These are phyloP conservation scores for Xanthoconium purpureum DNA, from an alignment of 768 basidiomycete genomes.

Conservation along the genomic window DNA sequence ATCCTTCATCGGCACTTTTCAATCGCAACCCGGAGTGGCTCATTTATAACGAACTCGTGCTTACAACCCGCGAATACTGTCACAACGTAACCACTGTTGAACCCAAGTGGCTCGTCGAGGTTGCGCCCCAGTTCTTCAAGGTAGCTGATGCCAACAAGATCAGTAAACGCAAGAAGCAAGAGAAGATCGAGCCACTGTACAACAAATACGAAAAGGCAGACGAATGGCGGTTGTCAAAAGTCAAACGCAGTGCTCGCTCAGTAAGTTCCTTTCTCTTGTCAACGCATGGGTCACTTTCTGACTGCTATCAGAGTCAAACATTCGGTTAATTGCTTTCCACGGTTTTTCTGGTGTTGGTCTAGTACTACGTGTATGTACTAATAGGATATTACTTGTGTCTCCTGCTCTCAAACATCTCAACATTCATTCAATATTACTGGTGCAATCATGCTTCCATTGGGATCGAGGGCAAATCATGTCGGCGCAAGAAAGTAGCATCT, in stretches of 20 bases:
- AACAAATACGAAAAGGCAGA: slow-evolving; percentile 96
- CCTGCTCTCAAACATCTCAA: neutral
- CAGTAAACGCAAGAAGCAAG: slow-evolving; percentile 91
- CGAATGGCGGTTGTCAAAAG: slow-evolving; percentile 91
- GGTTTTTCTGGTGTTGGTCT: neutral
- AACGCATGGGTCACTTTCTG: slow-evolving; percentile 5
- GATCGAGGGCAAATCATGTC: too few species aligned
- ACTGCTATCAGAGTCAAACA: slow-evolving; percentile 69
- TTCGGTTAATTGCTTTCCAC: slow-evolving; percentile 56
- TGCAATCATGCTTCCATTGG: neutral
- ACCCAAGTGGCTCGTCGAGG: slow-evolving; percentile 97
- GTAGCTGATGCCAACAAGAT: slow-evolving; percentile 98
- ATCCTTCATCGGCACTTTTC: slow-evolving; percentile 95
- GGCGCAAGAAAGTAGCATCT: neutral
- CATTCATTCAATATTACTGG: neutral
- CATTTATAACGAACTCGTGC: slow-evolving; percentile 91
- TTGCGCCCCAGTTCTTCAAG: slow-evolving; percentile 98
- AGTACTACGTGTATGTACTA: slow-evolving; percentile 9
- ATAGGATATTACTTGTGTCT: slow-evolving; percentile 4
- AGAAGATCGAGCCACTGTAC: slow-evolving; percentile 94
- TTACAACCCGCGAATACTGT: slow-evolving; percentile 95
- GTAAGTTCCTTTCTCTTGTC: slow-evolving; percentile 37
- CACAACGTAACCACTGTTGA: slow-evolving; percentile 94
- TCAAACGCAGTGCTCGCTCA: slow-evolving; percentile 88
- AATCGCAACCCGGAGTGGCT: slow-evolving; percentile 96